Evolutionary conservation across 2,329 filamentous ascomycete genomes (phyloP).

Genomic region (Colletotrichum agaves): DNA sequence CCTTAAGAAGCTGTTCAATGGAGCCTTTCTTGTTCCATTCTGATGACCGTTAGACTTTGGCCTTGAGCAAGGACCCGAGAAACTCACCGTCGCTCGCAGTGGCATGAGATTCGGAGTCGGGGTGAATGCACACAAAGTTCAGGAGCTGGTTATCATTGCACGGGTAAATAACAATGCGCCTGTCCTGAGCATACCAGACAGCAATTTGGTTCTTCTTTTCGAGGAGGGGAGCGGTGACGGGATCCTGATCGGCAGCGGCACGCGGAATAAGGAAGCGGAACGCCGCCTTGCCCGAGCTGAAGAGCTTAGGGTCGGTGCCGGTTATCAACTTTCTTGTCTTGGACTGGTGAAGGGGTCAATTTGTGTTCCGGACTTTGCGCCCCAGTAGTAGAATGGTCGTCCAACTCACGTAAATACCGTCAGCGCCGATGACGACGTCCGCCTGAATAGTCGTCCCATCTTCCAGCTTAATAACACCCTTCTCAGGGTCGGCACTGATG

Average conservation of each 20-base stretch:
- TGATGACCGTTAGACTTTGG: conserved; percentile 30
- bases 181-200: conserved; percentile 55
- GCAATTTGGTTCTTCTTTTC: conserved; percentile 44
- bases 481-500: conserved; percentile 52
- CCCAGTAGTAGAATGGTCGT: too few species aligned
- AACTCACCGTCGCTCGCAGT: conserved; percentile 45
- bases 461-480: conserved; percentile 55
- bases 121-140: conserved; percentile 65
- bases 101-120: conserved; percentile 52
- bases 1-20: conserved; percentile 50
- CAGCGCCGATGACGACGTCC: conserved; percentile 65
- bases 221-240: conserved; percentile 47
- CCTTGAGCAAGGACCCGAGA: not conserved
- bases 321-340: conserved; percentile 41
- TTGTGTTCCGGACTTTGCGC: too few species aligned
- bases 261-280: conserved; percentile 64
- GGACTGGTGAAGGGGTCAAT: conserved; percentile 34
- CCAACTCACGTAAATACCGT: conserved; percentile 59
- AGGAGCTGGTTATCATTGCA: conserved; percentile 55
- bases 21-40: conserved; percentile 53
- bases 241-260: conserved; percentile 44
- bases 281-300: conserved; percentile 62
- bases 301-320: conserved; percentile 44
- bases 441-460: conserved; percentile 55
- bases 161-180: conserved; percentile 59